Conservation (phyloP, 1,284 basidiomycete species). For the Phylloboletellus chloephorus region DNA sequence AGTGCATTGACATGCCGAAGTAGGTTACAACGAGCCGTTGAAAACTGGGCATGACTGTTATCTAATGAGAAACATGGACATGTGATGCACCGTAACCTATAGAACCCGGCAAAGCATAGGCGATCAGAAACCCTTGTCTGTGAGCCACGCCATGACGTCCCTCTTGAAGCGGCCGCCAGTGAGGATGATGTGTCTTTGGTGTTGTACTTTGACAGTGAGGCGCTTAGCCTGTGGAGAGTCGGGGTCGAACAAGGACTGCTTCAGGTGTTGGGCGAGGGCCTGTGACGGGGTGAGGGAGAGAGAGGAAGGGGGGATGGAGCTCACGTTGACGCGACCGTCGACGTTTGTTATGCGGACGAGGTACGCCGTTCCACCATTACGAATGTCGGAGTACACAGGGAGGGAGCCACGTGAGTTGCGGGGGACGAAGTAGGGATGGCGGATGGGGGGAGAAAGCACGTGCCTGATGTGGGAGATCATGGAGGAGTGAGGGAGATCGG, state of each 20-base stretch:
- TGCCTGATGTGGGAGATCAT: slow-evolving; percentile 17
- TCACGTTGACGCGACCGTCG: slow-evolving; percentile 40
- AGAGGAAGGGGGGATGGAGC: slow-evolving; percentile 6
- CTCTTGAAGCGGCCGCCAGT: slow-evolving; percentile 56
- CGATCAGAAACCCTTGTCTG: slow-evolving; percentile 49
- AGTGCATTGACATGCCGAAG: no score
- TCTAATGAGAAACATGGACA: slow-evolving; percentile 17
- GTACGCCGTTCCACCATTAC: slow-evolving; percentile 55
- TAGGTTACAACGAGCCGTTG: no score
- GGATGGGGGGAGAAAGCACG: slow-evolving; percentile 10
- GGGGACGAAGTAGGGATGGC: slow-evolving; percentile 51
- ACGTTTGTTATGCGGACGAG: slow-evolving; percentile 46
- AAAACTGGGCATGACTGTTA: slow-evolving; percentile 11
- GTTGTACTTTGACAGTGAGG: slow-evolving; percentile 43
- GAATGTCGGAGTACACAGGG: slow-evolving; percentile 68
- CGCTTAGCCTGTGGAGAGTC: slow-evolving; percentile 43
- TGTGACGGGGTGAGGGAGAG: slow-evolving; percentile 22
- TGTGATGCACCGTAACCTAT: slow-evolving; percentile 14
- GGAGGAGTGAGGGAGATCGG: not conserved
- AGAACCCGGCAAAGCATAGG: slow-evolving; percentile 6
- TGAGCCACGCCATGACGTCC: slow-evolving; percentile 54
- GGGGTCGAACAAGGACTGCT: slow-evolving; percentile 40
- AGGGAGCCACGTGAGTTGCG: slow-evolving; percentile 60
- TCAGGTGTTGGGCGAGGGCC: slow-evolving; percentile 51
- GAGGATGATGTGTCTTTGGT: slow-evolving; percentile 48